Conservation (phyloP, 2,329 filamentous ascomycete species). For the Phaeomoniella chlamydospora region DNA sequence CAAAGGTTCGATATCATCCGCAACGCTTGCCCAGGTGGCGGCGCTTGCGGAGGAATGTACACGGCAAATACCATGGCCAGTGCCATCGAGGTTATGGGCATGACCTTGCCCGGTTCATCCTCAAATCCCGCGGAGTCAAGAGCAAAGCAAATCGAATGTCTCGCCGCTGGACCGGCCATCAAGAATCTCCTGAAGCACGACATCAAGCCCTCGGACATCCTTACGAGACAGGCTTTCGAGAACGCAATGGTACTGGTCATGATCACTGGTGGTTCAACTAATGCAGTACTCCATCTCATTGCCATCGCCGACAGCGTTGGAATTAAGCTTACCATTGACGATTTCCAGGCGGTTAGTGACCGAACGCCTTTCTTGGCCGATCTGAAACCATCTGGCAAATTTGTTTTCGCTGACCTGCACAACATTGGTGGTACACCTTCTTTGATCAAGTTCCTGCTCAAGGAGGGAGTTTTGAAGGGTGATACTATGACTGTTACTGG, state of each 20-base stretch:
- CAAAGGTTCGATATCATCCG: slow-evolving; percentile 89
- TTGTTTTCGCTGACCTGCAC: slow-evolving; percentile 45
- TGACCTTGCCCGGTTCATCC: slow-evolving; percentile 71
- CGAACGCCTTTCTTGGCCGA: slow-evolving; percentile 68
- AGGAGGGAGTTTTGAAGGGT: slow-evolving; percentile 43
- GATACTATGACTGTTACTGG: slow-evolving; percentile 47
- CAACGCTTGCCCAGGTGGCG: slow-evolving; percentile 71
- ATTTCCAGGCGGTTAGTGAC: slow-evolving; percentile 73
- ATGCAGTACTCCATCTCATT: slow-evolving; percentile 72
- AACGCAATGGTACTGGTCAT: slow-evolving; percentile 74
- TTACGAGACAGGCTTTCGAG: slow-evolving; percentile 69
- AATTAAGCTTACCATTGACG: slow-evolving; percentile 69
- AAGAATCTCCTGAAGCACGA: slow-evolving; percentile 61
- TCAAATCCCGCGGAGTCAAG: slow-evolving; percentile 63
- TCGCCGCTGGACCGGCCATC: slow-evolving; percentile 57
- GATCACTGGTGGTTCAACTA: slow-evolving; percentile 72
- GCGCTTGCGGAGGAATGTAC: slow-evolving; percentile 80
- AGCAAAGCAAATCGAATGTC: slow-evolving; percentile 59
- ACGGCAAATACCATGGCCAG: slow-evolving; percentile 66
- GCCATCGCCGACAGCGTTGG: slow-evolving; percentile 72
- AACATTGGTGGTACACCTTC: slow-evolving; percentile 43
- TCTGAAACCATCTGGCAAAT: slow-evolving; percentile 61
- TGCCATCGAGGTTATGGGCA: slow-evolving; percentile 57
- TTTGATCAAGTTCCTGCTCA: slow-evolving; percentile 42
- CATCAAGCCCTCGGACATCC: slow-evolving; percentile 62